These are phyloP conservation scores for Lonicera japonica DNA, from an alignment of 129 eudicot species.

Conservation along the genomic window DNA sequence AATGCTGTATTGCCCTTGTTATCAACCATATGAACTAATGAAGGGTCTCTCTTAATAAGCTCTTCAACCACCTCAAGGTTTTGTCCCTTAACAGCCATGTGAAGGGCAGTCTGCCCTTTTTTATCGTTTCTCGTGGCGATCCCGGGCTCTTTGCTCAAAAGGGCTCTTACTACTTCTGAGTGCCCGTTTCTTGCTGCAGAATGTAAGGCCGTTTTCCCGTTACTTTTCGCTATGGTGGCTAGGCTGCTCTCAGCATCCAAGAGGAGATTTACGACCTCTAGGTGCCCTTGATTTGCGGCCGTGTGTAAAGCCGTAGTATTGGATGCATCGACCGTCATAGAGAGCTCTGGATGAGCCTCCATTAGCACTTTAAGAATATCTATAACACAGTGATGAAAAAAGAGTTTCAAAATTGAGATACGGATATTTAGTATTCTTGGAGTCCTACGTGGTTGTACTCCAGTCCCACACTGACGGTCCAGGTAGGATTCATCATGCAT, in stretches of 20 bases:
- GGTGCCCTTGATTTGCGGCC: conserved; percentile 85
- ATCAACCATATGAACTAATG: conserved; percentile 55
- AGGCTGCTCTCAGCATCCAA: conserved; percentile 72
- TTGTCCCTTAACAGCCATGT: conserved; percentile 82
- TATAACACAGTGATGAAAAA: conserved; percentile 28
- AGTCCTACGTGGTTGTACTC: no score
- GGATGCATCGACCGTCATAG: conserved; percentile 77
- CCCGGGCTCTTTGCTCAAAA: conserved; percentile 46
- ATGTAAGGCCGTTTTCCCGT: conserved; percentile 50
- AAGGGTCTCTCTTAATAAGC: conserved; percentile 54
- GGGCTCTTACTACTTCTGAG: conserved; percentile 42
- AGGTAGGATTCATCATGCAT: no score
- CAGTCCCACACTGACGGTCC: no score
- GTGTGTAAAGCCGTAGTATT: conserved; percentile 94
- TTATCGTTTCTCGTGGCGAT: conserved; percentile 40
- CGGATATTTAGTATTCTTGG: no score
- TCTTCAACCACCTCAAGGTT: conserved; percentile 72
- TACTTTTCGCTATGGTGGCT: conserved; percentile 66
- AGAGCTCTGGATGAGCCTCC: conserved; percentile 64
- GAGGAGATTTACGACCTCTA: conserved; percentile 60
- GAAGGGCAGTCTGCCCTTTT: conserved; percentile 66
- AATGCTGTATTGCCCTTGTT: conserved; percentile 81
- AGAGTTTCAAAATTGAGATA: not conserved
- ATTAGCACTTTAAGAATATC: conserved; percentile 69
- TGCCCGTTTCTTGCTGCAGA: conserved; percentile 58